These are phyloP conservation scores for Fusarium sp. DNA, from an alignment of 2,329 filamentous ascomycete species.

Conservation along the genomic window DNA sequence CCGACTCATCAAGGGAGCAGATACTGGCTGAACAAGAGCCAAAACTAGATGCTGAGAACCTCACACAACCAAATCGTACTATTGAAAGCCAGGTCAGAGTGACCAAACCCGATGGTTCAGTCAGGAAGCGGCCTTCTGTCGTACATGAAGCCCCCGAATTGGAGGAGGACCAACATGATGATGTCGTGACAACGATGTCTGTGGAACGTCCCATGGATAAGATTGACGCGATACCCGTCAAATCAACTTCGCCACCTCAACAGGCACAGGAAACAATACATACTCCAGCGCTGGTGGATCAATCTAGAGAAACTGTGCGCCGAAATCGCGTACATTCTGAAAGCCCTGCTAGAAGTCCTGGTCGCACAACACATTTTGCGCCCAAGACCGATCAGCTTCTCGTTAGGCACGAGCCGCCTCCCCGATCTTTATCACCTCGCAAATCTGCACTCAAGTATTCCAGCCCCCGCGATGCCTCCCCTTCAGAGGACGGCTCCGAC, in stretches of 20 bases:
- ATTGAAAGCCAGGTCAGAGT: background rate
- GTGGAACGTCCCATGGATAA: constrained; percentile 37
- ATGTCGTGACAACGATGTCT: constrained; percentile 16
- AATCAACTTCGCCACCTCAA: constrained; percentile 32
- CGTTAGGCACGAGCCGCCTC: constrained; percentile 76
- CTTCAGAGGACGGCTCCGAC: constrained; percentile 64
- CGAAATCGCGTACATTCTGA: constrained; percentile 60
- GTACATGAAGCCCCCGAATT: constrained; percentile 61
- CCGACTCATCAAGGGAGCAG: constrained; percentile 9
- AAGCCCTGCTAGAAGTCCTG: constrained; percentile 77
- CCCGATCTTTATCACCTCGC: constrained; percentile 78
- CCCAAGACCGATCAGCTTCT: constrained; percentile 66
- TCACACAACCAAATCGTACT: background rate
- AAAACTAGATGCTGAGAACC: constrained; percentile 8
- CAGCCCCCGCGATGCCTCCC: constrained; percentile 66
- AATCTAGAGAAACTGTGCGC: constrained; percentile 36
- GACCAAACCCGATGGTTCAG: constrained; percentile 5
- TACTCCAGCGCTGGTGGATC: constrained; percentile 13
- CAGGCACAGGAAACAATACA: constrained; percentile 6
- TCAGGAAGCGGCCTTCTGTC: constrained; percentile 58
- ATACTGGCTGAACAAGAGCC: constrained; percentile 17
- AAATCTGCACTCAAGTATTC: constrained; percentile 80
- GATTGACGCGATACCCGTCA: constrained; percentile 54
- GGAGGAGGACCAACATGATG: constrained; percentile 48
- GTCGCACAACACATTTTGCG: constrained; percentile 76